phyloP scores from a whole-genome alignment of 164 flowering plant species.

The Chimonanthus praecox region DNA sequence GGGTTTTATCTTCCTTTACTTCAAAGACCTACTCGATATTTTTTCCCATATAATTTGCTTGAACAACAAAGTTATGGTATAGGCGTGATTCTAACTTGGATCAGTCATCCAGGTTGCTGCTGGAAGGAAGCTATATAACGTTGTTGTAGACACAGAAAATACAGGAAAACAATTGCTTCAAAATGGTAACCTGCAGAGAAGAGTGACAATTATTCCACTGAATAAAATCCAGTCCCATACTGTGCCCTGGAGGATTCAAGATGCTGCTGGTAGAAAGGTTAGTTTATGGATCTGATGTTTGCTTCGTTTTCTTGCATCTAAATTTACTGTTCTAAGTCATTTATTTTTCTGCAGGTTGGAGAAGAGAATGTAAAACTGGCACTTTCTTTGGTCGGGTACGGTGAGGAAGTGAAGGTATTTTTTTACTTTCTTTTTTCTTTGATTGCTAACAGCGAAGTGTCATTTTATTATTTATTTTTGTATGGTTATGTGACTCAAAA shows the following conservation, averaged over 20 bases:
- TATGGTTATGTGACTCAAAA: too few species aligned
- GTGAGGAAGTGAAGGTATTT: constrained; percentile 70
- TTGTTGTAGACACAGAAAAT: constrained; percentile 89
- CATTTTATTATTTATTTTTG: too few species aligned
- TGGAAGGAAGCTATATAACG: constrained; percentile 86
- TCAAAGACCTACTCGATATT: not conserved
- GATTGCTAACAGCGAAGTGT: too few species aligned
- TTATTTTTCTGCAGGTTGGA: constrained; percentile 60
- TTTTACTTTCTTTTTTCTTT: not conserved
- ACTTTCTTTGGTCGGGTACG: constrained; percentile 87
- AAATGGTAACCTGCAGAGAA: constrained; percentile 74
- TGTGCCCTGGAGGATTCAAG: constrained; percentile 54
- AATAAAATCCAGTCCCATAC: constrained; percentile 70
- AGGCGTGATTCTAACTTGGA: not conserved
- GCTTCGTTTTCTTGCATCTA: not conserved
- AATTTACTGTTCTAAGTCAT: not conserved
- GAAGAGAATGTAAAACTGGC: constrained; percentile 86
- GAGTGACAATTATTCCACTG: constrained; percentile 91
- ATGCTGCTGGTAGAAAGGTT: constrained; percentile 72
- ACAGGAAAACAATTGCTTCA: constrained; percentile 88
- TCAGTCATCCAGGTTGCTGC: constrained; percentile 71
- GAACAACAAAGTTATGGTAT: not conserved
- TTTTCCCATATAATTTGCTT: not conserved
- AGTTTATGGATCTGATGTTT: constrained; percentile 16
- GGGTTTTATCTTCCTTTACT: not conserved